A percentile compares a stretch with the other conserved stretches of the same genome.
Conservation (phyloP, 441 rosid species). For the Erodium moschatum region DNA sequence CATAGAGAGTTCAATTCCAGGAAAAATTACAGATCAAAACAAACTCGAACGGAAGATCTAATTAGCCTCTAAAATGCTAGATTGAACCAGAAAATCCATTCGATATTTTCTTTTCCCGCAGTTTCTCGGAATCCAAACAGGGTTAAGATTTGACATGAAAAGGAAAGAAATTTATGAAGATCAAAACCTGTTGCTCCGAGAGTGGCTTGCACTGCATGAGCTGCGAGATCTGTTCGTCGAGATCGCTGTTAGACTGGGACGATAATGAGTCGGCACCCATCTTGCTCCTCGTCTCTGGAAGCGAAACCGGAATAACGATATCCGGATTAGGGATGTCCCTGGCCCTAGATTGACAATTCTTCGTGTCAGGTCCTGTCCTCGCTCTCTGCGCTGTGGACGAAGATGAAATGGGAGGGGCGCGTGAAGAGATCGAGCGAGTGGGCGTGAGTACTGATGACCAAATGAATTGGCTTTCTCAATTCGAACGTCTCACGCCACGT, state of each 20-base stretch:
- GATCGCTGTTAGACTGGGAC: constrained; percentile 21
- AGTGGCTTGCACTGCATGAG: constrained; percentile 76
- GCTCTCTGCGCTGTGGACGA: background rate
- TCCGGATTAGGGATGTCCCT: constrained; percentile 7
- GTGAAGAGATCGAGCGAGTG: constrained; percentile 6
- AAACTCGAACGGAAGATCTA: background rate
- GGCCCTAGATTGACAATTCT: constrained; percentile 1
- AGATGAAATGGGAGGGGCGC: constrained; percentile 7
- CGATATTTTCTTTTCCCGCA: background rate
- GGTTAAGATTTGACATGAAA: background rate
- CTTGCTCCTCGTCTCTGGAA: background rate
- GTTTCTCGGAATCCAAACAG: constrained; percentile 6
- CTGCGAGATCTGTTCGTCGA: constrained; percentile 67
- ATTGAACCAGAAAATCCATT: background rate
- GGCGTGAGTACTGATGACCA: constrained; percentile 3
- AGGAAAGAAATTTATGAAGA: background rate
- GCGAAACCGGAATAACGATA: background rate
- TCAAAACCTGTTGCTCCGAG: constrained; percentile 50
- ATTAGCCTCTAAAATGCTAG: background rate
- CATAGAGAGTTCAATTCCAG: background rate
- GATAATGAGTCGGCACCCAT: constrained; percentile 14
- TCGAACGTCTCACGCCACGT: background rate
- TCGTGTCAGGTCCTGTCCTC: background rate
- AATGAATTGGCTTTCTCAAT: background rate
- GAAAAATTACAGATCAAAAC: background rate